phyloP scores from a whole-genome alignment of 768 basidiomycete genomes.

The Tulasnella sp. region DNA sequence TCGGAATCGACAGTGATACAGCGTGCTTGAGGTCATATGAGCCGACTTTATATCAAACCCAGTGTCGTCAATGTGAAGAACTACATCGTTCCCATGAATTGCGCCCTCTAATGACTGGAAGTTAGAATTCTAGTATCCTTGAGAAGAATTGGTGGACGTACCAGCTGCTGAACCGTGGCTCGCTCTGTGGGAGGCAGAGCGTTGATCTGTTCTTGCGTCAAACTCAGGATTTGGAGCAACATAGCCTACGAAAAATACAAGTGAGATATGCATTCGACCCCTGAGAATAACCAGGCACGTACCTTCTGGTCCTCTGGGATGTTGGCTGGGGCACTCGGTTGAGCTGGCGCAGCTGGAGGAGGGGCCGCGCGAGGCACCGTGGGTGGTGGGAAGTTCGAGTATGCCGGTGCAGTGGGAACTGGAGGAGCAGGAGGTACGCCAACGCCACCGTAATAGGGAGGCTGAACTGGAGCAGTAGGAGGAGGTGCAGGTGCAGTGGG shows the following conservation, averaged over 20 bases:
- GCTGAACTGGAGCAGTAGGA: conserved; percentile 44
- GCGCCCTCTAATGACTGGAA: conserved; percentile 14
- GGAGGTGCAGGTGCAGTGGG: conserved; percentile 44
- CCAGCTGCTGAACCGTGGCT: conserved; percentile 78
- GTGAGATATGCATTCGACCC: conserved; percentile 34
- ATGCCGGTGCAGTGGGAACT: conserved; percentile 43
- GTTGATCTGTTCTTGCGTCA: conserved; percentile 83
- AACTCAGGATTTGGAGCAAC: conserved; percentile 80
- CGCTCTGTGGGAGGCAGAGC: conserved; percentile 77
- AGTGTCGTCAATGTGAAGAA: background rate
- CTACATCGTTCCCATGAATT: conserved; percentile 25
- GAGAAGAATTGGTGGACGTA: conserved; percentile 44
- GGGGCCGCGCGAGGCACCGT: conserved; percentile 34
- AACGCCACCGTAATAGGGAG: conserved; percentile 40
- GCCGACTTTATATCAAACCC: background rate
- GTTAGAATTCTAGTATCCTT: background rate
- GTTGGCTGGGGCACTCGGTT: conserved; percentile 41
- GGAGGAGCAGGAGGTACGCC: conserved; percentile 43
- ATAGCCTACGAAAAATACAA: conserved; percentile 57
- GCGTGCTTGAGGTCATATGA: background rate
- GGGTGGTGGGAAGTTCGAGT: conserved; percentile 12
- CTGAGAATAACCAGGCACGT: background rate
- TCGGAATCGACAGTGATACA: background rate
- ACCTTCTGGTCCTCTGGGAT: conserved; percentile 51
- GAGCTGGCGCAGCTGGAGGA: conserved; percentile 27